Conservation (phyloP, 1,284 basidiomycete species). For the Puccinia hordei region DNA sequence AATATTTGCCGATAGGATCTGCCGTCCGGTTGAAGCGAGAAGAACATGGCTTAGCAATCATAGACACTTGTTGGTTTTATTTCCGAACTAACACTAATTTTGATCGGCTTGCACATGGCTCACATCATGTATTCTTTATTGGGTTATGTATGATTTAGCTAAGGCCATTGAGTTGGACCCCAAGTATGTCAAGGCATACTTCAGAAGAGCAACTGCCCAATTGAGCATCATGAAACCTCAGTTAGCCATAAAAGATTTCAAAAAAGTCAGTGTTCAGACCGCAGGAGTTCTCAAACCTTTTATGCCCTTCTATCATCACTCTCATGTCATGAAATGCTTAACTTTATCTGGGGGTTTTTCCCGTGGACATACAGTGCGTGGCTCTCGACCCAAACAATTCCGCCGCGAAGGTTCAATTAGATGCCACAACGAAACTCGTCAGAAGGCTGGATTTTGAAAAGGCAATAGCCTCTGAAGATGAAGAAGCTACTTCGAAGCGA, state of each 20-base stretch:
- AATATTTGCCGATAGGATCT: constrained; percentile 56
- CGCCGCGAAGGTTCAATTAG: constrained; percentile 75
- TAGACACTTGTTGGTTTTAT: constrained; percentile 69
- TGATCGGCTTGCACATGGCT: constrained; percentile 6
- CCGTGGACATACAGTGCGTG: constrained; percentile 63
- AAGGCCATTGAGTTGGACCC: constrained; percentile 82
- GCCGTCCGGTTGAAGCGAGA: constrained; percentile 64
- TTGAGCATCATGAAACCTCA: constrained; percentile 85
- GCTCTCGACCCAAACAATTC: constrained; percentile 85
- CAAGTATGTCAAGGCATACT: constrained; percentile 85
- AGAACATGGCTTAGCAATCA: constrained; percentile 62
- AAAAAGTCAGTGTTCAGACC: constrained; percentile 62
- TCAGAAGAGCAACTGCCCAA: constrained; percentile 84
- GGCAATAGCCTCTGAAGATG: constrained; percentile 84
- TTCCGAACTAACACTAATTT: constrained; percentile 10
- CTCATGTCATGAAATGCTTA: background rate
- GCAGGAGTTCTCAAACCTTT: background rate
- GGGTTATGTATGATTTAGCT: constrained; percentile 13
- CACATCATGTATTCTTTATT: constrained; percentile 42
- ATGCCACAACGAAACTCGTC: constrained; percentile 85
- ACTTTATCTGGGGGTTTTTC: constrained; percentile 1
- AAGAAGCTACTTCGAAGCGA: constrained; percentile 72
- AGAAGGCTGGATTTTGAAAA: constrained; percentile 62
- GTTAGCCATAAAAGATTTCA: constrained; percentile 80
- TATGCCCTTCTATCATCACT: background rate